Evolutionary conservation across 495 filamentous ascomycete genomes (phyloP), one percentile per base, ranked within the genome.

Genomic region (Terfezia claveryi): DNA sequence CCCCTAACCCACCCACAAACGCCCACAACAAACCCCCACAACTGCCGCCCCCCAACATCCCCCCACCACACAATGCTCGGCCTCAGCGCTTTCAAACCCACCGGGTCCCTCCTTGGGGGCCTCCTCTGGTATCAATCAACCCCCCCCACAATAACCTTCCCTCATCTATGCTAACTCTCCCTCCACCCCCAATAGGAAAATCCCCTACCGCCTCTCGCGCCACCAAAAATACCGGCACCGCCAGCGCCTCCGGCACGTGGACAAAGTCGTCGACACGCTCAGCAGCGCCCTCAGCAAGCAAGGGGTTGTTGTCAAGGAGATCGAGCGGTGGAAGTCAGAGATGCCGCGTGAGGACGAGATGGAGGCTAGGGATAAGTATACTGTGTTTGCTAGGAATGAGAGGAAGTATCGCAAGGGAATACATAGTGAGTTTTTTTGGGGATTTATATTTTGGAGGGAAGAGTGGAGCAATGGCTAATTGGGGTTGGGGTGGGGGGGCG

Each of bases 261-360:
- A 98, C 70, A 73, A 70, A 8, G 80, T 94, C 17, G 79, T 98
- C 51, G 76, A 80, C 46, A 82, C 78, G 8, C 64, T 98, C 56
- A 81, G 82, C 65, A 85, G 91, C 11, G 74, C 96, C 16, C 69
- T 74, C 23, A 84, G 81, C 65, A 73, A 81, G 61, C 79, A 81
- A 53, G 57, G 56, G 14, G 69, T 80, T 65, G 78, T 69, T 4
- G 71, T 83, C 38, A 83, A 82, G 67, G 73, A 81, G 36, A 70
- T 98, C 55, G 79, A 87, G 68, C 72, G 79, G 60, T 98, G 91
- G 91, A 93, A 86, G 70, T 72, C 70, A 53, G 86, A 93, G 70
- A 98, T 98, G 91, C 91, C 91, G 20, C 83, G 78, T 36, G 91
- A 98, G 76, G 77, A 78, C 67, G 87, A 96, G 74, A 98, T 98